Evolutionary conservation across 805 yeast species (phyloP), one percentile per base, ranked within the genome.

Genomic region (Wickerhamomyces kurtzmanii): DNA sequence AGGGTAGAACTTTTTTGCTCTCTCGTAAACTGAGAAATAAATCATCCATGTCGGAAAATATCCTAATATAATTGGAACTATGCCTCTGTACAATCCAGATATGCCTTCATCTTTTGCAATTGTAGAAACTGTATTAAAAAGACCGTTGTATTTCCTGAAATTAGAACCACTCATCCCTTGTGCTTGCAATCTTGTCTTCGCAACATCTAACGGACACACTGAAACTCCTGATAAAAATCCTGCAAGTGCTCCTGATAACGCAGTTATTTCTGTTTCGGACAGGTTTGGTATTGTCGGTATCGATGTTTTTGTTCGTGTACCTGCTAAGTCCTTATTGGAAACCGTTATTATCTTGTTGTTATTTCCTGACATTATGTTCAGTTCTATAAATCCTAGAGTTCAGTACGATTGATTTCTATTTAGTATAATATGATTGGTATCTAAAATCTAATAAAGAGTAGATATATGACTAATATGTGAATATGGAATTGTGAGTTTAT

Each of bases 41-140:
- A 91, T 82, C 65, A 86, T 86, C 98, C 98, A 91, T 0, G 96
- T 85, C 11, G 98, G 98, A 43, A 91, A 75, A 53, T 91, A 91
- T 0, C 98, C 98, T 28, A 89, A 55, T 1, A 89, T 69, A 22
- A 89, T 85, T n/a, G 98, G 97, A 2, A 79, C 79, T 15, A 91
- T 57, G 5, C 98, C 98, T 36, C 94, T 62, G 50, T 91, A 91
- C 10, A 91, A 61, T 0, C 97, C 97, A 22, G 71, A 54, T 2
- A 74, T 42, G 8, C 96, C 95, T 55, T 87, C 96, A 31, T 86
- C 89, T 21, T 54, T 51, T 32, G 72, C 55, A 12, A 89, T 87
- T 2, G 77, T 65, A 15, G 58, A 47, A 47, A 86, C 56, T 0
- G 94, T 82, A 5, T 76, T 74, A 1, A 65, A 12, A 5, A 79